These are phyloP conservation scores for Puccinia brachypodii DNA, from an alignment of 1,284 basidiomycete genomes.

Conservation along the genomic window DNA sequence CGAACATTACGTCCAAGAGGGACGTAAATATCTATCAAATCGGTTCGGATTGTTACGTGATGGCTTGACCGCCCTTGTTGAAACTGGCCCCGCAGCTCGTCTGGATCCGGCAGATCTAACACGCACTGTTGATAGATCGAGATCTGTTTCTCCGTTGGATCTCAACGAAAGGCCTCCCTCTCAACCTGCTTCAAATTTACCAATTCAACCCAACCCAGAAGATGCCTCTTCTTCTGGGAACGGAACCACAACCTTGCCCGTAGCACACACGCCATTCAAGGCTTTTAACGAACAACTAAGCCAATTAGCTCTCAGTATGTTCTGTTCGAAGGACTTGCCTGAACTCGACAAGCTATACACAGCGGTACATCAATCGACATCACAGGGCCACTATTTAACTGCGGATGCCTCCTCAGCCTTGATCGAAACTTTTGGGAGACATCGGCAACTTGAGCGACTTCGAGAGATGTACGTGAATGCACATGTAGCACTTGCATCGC, in stretches of 20 bases:
- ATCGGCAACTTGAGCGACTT: conserved; percentile 32
- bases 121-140: neutral
- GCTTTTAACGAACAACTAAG: conserved; percentile 47
- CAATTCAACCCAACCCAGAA: no score
- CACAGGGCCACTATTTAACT: conserved; percentile 31
- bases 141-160: neutral
- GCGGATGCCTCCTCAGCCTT: conserved; percentile 40
- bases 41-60: conserved; percentile 37
- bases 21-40: conserved; percentile 26
- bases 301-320: conserved; percentile 43
- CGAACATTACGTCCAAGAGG: conserved; percentile 37
- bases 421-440: conserved; percentile 43
- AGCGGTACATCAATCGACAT: conserved; percentile 26
- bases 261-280: conserved; percentile 27
- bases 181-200: neutral
- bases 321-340: conserved; percentile 21
- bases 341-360: conserved; percentile 28
- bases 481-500: conserved; percentile 31
- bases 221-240: neutral
- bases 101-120: neutral
- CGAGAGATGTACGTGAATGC: conserved; percentile 46
- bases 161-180: neutral
- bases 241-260: conserved; percentile 5
- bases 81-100: neutral
- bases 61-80: neutral